Evolutionary conservation across 2,329 filamentous ascomycete genomes (phyloP), one percentile per base, ranked within the genome.

Genomic region (Cordyceps militaris): DNA sequence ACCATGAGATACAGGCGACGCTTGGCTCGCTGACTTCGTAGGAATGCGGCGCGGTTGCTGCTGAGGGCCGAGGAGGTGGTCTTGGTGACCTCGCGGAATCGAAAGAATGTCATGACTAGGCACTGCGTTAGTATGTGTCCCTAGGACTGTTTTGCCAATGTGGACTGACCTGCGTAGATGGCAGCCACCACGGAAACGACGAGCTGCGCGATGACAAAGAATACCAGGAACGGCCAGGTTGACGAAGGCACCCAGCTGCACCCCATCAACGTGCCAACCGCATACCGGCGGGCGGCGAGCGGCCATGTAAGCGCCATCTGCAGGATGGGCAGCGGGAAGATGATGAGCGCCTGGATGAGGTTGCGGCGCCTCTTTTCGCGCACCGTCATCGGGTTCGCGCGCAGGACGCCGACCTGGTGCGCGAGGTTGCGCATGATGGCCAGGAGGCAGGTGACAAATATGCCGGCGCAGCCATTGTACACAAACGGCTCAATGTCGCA

Each of bases 1-100:
- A 77, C 74, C 76, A 84, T 80, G 61, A 79, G 70, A 67, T 83
- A 84, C 44, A 85, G 75, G 43, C 80, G 77, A 48, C 76, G 73
- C 44, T 74, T 74, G 9, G 79, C 75, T 2, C 79, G 75, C 46
- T 76, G 73, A 42, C 74, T 75, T 6, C 80, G 74, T 14, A 71
- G 62, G 4, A 68, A 69, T 9, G 74, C 74, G 5, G 69, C 61
- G 32, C 68, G 74, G 67, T 74, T 79, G 56, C 67, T 69, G 24
- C 65, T 65, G 21, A 81, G 64, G 3, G 73, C 72, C 0, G 70
- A 66, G 4, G 68, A 66, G 7, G 75, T 79, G 28, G 67, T 63
- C 51, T 69, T 74, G 4, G 76, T 69, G 2, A 83, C 69, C 30
- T 75, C 62, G 24, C 76, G 74, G 65, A 78, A 84, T 24, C 77